Conservation (phyloP, 495 filamentous ascomycete genomes). For the Hyaloscypha finlandica region DNA sequence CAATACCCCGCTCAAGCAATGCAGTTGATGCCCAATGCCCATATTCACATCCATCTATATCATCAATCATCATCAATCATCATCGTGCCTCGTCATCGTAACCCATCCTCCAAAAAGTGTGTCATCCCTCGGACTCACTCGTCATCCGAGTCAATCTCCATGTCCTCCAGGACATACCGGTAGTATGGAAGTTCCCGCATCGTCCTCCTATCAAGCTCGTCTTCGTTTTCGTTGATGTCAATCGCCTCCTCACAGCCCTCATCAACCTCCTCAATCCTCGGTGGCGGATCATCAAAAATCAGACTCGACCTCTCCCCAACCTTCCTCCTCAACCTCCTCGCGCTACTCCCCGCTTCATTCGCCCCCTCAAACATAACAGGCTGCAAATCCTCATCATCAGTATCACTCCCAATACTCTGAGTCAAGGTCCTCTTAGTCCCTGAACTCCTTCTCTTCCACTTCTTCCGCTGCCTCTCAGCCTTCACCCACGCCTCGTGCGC, state of each 20-base stretch:
- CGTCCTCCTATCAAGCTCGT: constrained; percentile 32
- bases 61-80: constrained; percentile 13
- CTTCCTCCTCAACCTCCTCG: constrained; percentile 49
- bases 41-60: background rate
- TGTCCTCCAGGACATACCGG: constrained; percentile 43
- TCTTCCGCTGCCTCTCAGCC: constrained; percentile 23
- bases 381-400: constrained; percentile 52
- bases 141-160: constrained; percentile 34
- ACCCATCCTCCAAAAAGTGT: constrained; percentile 20
- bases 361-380: constrained; percentile 35
- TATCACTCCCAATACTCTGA: constrained; percentile 54
- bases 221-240: constrained; percentile 39
- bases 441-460: constrained; percentile 49
- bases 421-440: constrained; percentile 55
- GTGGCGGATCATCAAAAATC: constrained; percentile 50
- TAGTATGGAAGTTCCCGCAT: constrained; percentile 48
- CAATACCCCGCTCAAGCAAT: constrained; percentile 7
- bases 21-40: constrained; percentile 24
- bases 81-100: constrained; percentile 22
- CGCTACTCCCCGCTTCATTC: constrained; percentile 44
- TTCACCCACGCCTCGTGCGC: constrained; percentile 23
- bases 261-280: constrained; percentile 53
- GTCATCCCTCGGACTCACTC: constrained; percentile 19
- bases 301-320: constrained; percentile 49
- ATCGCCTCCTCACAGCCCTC: constrained; percentile 51